phyloP scores from a whole-genome alignment of 192 early-diverging fungal species.

The Coemansia sp. region DNA sequence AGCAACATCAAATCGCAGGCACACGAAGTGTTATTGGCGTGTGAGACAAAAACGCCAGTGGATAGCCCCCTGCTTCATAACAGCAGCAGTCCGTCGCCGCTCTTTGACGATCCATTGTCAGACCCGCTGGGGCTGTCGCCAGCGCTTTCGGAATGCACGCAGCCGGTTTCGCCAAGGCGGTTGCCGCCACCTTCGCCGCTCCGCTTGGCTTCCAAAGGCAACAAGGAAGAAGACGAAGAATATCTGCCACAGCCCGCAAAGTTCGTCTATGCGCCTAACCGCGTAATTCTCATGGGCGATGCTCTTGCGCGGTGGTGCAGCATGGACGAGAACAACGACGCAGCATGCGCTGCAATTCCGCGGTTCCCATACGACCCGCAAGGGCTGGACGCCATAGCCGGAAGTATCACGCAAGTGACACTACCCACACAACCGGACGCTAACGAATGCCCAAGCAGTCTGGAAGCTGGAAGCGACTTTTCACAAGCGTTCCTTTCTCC shows the following conservation, averaged over 20 bases:
- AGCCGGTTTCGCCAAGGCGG: slow-evolving; percentile 33
- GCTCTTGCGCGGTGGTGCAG: background rate
- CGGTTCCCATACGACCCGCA: slow-evolving; percentile 43
- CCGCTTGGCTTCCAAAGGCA: background rate
- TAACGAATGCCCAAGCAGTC: background rate
- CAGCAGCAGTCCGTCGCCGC: slow-evolving; percentile 10
- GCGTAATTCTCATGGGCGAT: slow-evolving; percentile 15
- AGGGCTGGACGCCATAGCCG: slow-evolving; percentile 14
- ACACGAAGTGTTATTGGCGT: background rate
- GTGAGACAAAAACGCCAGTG: background rate
- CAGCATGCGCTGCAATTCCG: background rate
- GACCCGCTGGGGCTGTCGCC: background rate
- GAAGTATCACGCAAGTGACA: slow-evolving; percentile 17
- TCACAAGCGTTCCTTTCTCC: slow-evolving; percentile 40
- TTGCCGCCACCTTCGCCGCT: slow-evolving; percentile 9
- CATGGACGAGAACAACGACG: background rate
- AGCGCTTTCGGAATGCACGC: slow-evolving; percentile 12
- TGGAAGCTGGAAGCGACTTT: slow-evolving; percentile 29
- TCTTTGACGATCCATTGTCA: background rate
- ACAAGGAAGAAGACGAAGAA: background rate
- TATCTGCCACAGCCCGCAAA: slow-evolving; percentile 28
- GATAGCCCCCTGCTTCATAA: background rate
- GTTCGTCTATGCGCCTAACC: slow-evolving; percentile 36
- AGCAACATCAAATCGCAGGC: background rate
- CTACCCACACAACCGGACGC: slow-evolving; percentile 32